phyloP scores from a whole-genome alignment of 139 green algal species.

The Chlorokybus atmophyticus region DNA sequence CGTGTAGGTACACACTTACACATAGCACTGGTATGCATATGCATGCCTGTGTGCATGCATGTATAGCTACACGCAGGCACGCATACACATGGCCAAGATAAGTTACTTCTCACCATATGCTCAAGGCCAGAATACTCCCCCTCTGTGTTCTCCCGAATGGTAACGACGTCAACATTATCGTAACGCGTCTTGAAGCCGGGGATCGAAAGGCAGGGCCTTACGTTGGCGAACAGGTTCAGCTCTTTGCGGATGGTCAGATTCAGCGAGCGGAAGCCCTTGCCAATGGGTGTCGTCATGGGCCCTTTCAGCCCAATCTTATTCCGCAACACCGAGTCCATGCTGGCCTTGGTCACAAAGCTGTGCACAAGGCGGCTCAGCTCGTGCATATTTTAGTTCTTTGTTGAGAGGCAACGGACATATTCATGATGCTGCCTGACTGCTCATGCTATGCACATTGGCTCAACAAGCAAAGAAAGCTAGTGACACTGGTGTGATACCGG shows the following conservation, averaged over 20 bases:
- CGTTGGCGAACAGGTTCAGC: constrained; percentile 88
- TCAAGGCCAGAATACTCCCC: constrained; percentile 92
- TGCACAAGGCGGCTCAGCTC: no score
- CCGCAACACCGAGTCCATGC: constrained; percentile 77
- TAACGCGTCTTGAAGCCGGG: constrained; percentile 91
- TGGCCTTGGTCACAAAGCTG: constrained; percentile 78
- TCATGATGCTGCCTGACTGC: no score
- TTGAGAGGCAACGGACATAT: no score
- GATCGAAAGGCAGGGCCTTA: constrained; percentile 86
- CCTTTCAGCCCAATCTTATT: constrained; percentile 80
- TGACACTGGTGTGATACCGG: no score
- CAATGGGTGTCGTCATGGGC: constrained; percentile 93
- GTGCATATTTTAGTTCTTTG: no score
- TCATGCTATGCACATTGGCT: no score
- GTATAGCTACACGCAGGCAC: no score
- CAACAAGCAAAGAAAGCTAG: no score
- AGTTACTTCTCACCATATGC: constrained; percentile 88
- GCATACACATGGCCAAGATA: no score
- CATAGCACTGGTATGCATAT: no score
- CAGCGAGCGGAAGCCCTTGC: constrained; percentile 79
- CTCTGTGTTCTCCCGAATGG: constrained; percentile 95
- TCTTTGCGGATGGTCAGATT: constrained; percentile 95
- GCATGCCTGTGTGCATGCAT: no score
- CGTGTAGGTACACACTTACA: no score
- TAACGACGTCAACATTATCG: constrained; percentile 86